phyloP scores from a whole-genome alignment of 768 basidiomycete genomes.

The Trametes cingulata region DNA sequence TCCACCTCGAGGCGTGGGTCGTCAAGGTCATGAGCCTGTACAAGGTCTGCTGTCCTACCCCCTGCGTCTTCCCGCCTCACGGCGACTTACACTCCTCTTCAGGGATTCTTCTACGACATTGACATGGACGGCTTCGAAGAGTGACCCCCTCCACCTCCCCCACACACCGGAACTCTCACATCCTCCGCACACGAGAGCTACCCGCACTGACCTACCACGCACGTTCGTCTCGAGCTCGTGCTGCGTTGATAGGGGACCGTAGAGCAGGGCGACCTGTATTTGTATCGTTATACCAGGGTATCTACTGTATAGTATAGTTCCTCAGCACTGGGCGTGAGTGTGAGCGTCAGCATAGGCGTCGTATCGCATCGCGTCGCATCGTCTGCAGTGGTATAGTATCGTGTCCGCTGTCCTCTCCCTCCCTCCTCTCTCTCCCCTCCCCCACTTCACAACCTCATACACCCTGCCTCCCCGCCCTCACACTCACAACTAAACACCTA shows the following conservation, averaged over 20 bases:
- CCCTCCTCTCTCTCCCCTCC: neutral
- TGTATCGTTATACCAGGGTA: conserved; percentile 17
- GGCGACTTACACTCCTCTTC: neutral
- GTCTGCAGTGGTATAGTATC: neutral
- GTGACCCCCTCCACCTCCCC: neutral
- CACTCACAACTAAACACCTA: too few species aligned
- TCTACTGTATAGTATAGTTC: conserved; percentile 14
- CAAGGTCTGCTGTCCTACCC: conserved; percentile 52
- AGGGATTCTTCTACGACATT: conserved; percentile 66
- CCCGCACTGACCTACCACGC: too few species aligned
- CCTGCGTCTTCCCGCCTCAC: neutral
- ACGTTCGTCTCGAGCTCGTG: too few species aligned
- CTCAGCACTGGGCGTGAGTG: neutral
- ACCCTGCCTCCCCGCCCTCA: neutral
- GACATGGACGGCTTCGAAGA: conserved; percentile 59
- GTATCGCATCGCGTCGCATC: neutral
- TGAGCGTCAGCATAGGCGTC: too few species aligned
- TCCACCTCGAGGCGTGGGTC: conserved; percentile 96
- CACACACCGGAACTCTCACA: neutral
- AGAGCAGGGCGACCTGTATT: neutral
- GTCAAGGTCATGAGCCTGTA: conserved; percentile 93
- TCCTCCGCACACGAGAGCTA: neutral
- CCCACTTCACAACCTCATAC: neutral
- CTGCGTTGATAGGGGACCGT: neutral
- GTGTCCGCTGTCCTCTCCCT: neutral